Evolutionary conservation across 257 asterid species (phyloP), one percentile per base, ranked within the genome.

Genomic region (Nicotiana attenuata): DNA sequence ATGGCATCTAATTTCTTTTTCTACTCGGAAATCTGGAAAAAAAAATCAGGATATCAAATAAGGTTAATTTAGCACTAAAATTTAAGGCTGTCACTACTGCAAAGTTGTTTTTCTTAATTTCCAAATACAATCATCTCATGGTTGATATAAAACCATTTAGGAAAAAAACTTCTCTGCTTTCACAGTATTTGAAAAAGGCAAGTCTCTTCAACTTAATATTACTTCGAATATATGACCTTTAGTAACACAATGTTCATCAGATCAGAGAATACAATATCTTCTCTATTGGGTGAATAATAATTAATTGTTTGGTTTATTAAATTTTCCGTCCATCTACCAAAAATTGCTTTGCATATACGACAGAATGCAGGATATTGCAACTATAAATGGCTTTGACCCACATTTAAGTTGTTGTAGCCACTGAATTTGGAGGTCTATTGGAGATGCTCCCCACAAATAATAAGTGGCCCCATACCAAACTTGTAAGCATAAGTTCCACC

Each of bases 401-500:
- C 50, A 41, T 41, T 66, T 75, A 61, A 35, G 71, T 47, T 33
- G 5, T 77, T 78, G 24, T 66, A 22, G 84, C 78, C 61, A 73
- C 85, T 81, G 64, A 73, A 59, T 20, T 65, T 80, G 85, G 52
- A 17, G 76, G 59, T 50, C 15, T 22, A 71, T 47, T 73, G 38
- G 65, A 87, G 68, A 76, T 77, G 81, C 73, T 69, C 52, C 78
- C 81, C 66, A 80, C 13, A 9, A 41, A 41, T 53, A 68, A 55
- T 67, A 20, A 45, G 60, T 52, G 81, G 87, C 82, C 57, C 73
- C 83, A 67, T 78, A 60, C 7, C 50, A 81, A 75, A 76, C 52
- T 61, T 87, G 78, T 66, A 81, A 75, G 67, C 65, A 19, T 17
- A 60, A 83, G 79, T 76, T 78, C 61, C 77, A 82, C 87, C 50